Evolutionary conservation across 2,329 filamentous ascomycete species (phyloP), one percentile per base, ranked within the genome.

Genomic region (Cladophialophora exuberans): DNA sequence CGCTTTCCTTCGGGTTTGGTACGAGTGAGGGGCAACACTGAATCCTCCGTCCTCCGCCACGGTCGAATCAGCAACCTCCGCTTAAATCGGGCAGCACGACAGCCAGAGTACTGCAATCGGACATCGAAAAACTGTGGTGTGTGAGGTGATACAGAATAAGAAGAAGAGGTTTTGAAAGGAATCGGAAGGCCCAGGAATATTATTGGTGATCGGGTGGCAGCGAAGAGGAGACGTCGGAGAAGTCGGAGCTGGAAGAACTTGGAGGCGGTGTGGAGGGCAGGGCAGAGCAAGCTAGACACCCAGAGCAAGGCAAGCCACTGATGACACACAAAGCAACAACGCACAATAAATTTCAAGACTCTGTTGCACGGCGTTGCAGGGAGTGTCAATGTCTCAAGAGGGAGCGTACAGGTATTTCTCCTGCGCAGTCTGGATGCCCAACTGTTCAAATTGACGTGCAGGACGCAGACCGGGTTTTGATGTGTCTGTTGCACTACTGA

Each of bases 11-110:
- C 22, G 33, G 39, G 30, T 25, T 20, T 51, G 44, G 31, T 46
- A 42, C 46, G 35, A 53, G 44, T 56, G 55, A 58, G 58, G 58
- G 58, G 55, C 46, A 57, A 38, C n/a, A n/a, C n/a, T n/a, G n/a
- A 26, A 45, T 39, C 52, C 20, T 35, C 38, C 13, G 35, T 36
- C 43, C 43, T 48, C 33, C 25, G 18, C 53, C 48, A 28, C 17
- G 28, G n/a, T 51, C 35, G 48, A 52, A 50, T 54, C 56, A 58
- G 51, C 56, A 54, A 52, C 52, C 52, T 52, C 52, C 49, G 52
- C 56, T 30, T 48, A 43, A 42, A 39, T 48, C 45, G 51, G 49
- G 35, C 28, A 30, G 41, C 52, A 56, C 58, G 50, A 58, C 43
- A 48, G 45, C 42, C 38, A 33, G 46, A 52, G 41, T 10, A 38